Base-by-base conservation (phyloP, 371 early-diverging fungal genomes). In the Spraguea lophii region DNA sequence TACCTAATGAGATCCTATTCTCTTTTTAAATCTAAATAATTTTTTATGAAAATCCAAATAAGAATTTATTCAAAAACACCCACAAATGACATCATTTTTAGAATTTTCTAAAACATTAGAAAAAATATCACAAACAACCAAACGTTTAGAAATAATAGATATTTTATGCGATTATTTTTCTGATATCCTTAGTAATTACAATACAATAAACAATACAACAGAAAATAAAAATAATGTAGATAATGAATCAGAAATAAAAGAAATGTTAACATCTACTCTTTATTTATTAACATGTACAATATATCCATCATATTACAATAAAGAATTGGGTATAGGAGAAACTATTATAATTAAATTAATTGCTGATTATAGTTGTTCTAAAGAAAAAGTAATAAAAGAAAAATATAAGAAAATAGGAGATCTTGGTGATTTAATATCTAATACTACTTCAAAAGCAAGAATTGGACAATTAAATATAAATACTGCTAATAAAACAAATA, bases 271-370 rank as follows among this genome's bases (percentile, higher is more conserved):
- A 16, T 20, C 56, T 6, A 49, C 49, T 10, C 40, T 65, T 12
- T 70, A 65, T 52, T 50, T 72, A 21, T 67, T 52, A 19, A 59
- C 57, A 25, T 59, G 55, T 41, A 56, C 59, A 36, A 45, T 70
- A 2, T 59, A 52, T 24, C 60, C 65, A 20, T 59, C 65, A 42
- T 53, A 61, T 39, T 39, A 56, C 27, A 63, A 62, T 34, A 44
- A 52, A 42, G 70, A 72, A 56, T 40, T 70, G 49, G 63, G 61
- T 22, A 56, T 68, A n/a, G 73, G 73, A 27, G 73, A 72, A 20
- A 49, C 41, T 24, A 55, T 53, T 17, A 40, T 72, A 3, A 21
- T 57, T 2, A 51, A 60, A 35, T 54, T 61, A 9, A 42, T 70
- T 34, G 23, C 47, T 39, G 62, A 63, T 39, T 42, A 30, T 30